These are phyloP conservation scores for Boletus insuetus DNA, from an alignment of 768 basidiomycete genomes.

Conservation along the genomic window DNA sequence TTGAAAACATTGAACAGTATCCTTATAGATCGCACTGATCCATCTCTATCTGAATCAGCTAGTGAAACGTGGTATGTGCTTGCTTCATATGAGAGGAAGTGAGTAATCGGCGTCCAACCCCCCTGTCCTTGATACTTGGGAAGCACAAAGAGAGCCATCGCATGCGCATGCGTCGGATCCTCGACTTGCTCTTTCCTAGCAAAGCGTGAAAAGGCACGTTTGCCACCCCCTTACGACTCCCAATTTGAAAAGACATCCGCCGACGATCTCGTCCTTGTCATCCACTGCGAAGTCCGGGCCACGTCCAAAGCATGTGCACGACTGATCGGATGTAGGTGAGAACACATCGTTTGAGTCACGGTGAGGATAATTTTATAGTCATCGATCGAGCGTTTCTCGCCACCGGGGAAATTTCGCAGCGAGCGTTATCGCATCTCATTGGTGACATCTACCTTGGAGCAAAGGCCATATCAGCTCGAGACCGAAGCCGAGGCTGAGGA, in stretches of 20 bases:
- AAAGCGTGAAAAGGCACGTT: not conserved
- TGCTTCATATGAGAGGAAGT: not conserved
- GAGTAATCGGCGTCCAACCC: conserved; percentile 1
- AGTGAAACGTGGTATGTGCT: not conserved
- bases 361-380: not conserved
- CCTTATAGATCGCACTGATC: conserved; percentile 1
- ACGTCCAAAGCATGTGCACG: not conserved
- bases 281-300: conserved; percentile 5
- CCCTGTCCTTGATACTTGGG: conserved; percentile 5
- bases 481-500: too few relatives aligned
- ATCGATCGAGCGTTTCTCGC: not conserved
- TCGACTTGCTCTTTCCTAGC: conserved; percentile 6
- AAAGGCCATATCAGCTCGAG: not conserved
- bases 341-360: too few relatives aligned
- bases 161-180: conserved; percentile 6
- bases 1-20: not conserved
- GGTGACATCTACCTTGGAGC: not conserved
- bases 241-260: conserved; percentile 9
- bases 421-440: conserved; percentile 6
- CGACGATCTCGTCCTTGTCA: not conserved
- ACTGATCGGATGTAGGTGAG: not conserved
- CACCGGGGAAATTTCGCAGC: not conserved
- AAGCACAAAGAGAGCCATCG: conserved; percentile 5
- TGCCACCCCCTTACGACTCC: not conserved
- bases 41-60: not conserved